Evolutionary conservation across 176 grass and related monocot genomes (phyloP).

Genomic region (Rhynchospora breviuscula): DNA sequence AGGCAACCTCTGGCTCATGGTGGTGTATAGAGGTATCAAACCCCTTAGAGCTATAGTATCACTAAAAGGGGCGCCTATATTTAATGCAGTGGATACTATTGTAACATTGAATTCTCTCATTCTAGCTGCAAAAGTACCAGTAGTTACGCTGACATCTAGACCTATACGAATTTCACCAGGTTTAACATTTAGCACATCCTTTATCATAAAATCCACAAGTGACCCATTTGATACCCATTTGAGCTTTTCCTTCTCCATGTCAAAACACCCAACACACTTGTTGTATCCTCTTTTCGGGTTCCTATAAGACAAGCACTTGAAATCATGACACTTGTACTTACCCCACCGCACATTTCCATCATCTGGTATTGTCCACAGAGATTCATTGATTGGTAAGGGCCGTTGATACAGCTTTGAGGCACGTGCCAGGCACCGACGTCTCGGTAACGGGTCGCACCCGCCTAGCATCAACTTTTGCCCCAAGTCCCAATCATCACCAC

Average conservation of each 20-base stretch:
- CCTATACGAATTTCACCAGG: slow-evolving; percentile 66
- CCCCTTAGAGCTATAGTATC: slow-evolving; percentile 79
- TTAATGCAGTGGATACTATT: slow-evolving; percentile 52
- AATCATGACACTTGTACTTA: slow-evolving; percentile 62
- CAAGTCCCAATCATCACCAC: slow-evolving; percentile 56
- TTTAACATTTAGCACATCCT: slow-evolving; percentile 73
- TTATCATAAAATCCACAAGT: slow-evolving; percentile 46
- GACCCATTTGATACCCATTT: slow-evolving; percentile 49
- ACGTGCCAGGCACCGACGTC: slow-evolving; percentile 61
- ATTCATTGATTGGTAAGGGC: slow-evolving; percentile 50
- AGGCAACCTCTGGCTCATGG: slow-evolving; percentile 60
- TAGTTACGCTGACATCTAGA: slow-evolving; percentile 62
- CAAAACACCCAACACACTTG: slow-evolving; percentile 77
- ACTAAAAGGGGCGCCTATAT: slow-evolving; percentile 73
- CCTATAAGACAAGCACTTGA: slow-evolving; percentile 50
- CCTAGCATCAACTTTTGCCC: slow-evolving; percentile 49
- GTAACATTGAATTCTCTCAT: slow-evolving; percentile 72
- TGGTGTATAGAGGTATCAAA: slow-evolving; percentile 59
- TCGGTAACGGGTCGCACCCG: slow-evolving; percentile 73
- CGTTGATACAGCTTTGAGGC: slow-evolving; percentile 55
- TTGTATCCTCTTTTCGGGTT: slow-evolving; percentile 57
- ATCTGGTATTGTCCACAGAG: slow-evolving; percentile 59
- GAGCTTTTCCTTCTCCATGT: slow-evolving; percentile 59
- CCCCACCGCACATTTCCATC: slow-evolving; percentile 77
- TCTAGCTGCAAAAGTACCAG: slow-evolving; percentile 79